Conservation (phyloP, 306 rosid species). For the Quercus parvula region DNA sequence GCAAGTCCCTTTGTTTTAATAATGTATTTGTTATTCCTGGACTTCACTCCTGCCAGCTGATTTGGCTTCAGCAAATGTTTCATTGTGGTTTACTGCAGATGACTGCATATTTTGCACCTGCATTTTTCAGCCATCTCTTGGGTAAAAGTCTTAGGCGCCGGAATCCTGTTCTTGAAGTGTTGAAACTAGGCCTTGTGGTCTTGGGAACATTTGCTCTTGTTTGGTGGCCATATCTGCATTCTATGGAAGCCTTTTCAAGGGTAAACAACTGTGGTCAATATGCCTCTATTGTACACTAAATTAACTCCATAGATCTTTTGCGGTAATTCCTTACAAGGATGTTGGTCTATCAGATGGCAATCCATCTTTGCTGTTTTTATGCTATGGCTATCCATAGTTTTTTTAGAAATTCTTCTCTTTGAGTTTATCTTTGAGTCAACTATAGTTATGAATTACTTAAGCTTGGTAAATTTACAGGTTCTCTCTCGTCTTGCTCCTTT, state of each 20-base stretch:
- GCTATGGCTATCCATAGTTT: neutral
- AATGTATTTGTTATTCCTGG: neutral
- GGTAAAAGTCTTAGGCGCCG: slow-evolving; percentile 71
- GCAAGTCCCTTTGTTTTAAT: too few relatives aligned
- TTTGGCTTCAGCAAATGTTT: slow-evolving; percentile 7
- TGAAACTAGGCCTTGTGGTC: slow-evolving; percentile 74
- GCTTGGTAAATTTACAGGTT: slow-evolving; percentile 51
- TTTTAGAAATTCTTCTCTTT: neutral
- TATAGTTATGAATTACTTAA: neutral
- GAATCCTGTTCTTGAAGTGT: slow-evolving; percentile 67
- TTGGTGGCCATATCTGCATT: slow-evolving; percentile 91
- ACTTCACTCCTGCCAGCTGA: neutral
- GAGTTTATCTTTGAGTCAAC: neutral
- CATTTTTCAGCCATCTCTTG: slow-evolving; percentile 85
- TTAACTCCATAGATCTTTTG: neutral
- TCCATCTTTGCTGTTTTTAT: neutral
- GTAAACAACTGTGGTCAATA: slow-evolving; percentile 25
- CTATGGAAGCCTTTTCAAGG: slow-evolving; percentile 59
- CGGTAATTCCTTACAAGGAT: neutral
- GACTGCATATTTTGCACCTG: slow-evolving; percentile 92
- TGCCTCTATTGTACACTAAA: neutral
- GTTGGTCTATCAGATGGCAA: neutral
- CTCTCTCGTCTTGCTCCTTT: slow-evolving; percentile 86
- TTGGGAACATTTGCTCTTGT: slow-evolving; percentile 65
- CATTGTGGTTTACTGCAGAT: slow-evolving; percentile 50